Evolutionary conservation across 768 basidiomycete species (phyloP), one percentile per base, ranked within the genome.

Genomic region (Psilocybe subaeruginosa): DNA sequence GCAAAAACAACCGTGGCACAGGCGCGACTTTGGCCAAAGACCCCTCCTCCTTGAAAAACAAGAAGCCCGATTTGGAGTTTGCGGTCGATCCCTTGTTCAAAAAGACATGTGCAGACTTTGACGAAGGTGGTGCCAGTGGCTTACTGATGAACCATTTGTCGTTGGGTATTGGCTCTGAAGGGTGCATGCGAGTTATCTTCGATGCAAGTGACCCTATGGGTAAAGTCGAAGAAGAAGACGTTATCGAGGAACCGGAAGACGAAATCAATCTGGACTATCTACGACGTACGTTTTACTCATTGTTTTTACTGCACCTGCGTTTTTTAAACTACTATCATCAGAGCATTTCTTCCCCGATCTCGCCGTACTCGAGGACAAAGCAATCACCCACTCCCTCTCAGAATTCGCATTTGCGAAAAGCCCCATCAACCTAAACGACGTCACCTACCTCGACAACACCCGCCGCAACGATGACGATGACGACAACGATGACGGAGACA

Each of bases 31-130:
- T 99, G n/a, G 95, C 91, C 54, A 97, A 97, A 72, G 89, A 90
- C 65, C 86, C 89, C 35, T 74, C 83, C 0, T 88, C 93, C 59
- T 80, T 99, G 17, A 85, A 88, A 65, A 91, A 86, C 77, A 98
- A 99, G 80, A 95, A 97, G 69, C 82, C 94, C 48, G 97, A 99
- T 60, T 83, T 99, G 33, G 97, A 98, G 71, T 97, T 97, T 74
- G 90, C 87, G 48, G 94, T 99, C 30, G 97, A 99, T 71, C 97
- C 97, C 1, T 81, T 99, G 35, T 99, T 99, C 79, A 92, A 86
- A 77, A 99, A 99, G 81, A 99, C 97, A 2, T 93, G 90, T 68
- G 97, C 93, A 23, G 97, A 99, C 71, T 99, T 99, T 69, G 97
- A 99, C 72, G 97, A 99, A 74, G 97, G 96, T 45, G 97, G 97